Evolutionary conservation across 225 moss, liverwort and hornwort genomes (phyloP), one percentile per base, ranked within the genome.

Genomic region (Lunularia cruciata): DNA sequence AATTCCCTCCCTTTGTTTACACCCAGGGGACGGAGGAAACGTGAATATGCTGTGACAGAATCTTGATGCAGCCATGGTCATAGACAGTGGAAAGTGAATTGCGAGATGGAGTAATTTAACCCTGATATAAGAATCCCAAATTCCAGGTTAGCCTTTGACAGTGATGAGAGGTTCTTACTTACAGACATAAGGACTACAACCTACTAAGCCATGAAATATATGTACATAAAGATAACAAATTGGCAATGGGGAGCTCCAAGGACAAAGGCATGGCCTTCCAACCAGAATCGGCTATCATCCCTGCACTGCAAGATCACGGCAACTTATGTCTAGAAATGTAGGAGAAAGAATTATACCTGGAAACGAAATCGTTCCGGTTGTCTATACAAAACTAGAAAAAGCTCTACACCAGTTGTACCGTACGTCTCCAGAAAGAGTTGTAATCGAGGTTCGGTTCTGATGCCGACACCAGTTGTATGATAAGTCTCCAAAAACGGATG

Each of bases 341-440:
- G 59, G 37, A 63, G 63, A 45, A 28, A 63, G 63, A 25, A 43
- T 63, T 40, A 26, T 63, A 63, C 63, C 63, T 63, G 63, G 63
- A 27, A 63, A 63, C 63, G n/a, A 63, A 28, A 36, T 43, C 11
- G 60, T 39, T 39, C 60, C 23, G 63, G 63, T 63, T 63, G 40
- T 63, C 43, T 63, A 42, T 40, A 63, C 63, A 63, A 36, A n/a
- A 38, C 42, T 63, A 20, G 27, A 43, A 20, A 42, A 59, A 37
- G 59, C 59, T 8, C 35, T 59, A 63, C 63, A 63, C 43, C 63
- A 63, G 27, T 3, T 45, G 63, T 40, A 27, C 4, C 26, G 27
- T 43, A 26, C 3, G 47, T 46, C 60, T 71, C 60, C 33, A 35
- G 22, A 71, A 47, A 61, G 1, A 60, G 22, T 34, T 71, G 71